phyloP scores from a whole-genome alignment of 768 basidiomycete genomes.

The Auriscalpium orientale region DNA sequence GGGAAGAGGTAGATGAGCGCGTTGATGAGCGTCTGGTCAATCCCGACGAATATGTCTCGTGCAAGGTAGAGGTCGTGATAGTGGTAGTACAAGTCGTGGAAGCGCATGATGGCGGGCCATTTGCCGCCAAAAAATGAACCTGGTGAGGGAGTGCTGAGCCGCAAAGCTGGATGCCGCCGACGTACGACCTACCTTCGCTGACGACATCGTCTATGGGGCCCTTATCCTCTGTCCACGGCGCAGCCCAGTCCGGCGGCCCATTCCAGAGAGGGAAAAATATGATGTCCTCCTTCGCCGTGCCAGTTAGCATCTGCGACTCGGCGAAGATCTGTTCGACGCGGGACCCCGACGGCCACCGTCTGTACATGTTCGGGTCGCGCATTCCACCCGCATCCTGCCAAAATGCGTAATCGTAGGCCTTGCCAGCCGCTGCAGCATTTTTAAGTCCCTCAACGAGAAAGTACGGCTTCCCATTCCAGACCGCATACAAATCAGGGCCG shows the following conservation, averaged over 20 bases:
- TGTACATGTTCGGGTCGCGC: slow-evolving; percentile 35
- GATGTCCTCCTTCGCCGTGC: slow-evolving; percentile 29
- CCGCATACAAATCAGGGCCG: slow-evolving; percentile 42
- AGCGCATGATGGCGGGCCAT: slow-evolving; percentile 38
- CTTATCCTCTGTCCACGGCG: slow-evolving; percentile 35
- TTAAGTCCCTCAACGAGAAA: slow-evolving; percentile 36
- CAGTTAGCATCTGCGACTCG: slow-evolving; percentile 25
- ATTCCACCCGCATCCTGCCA: slow-evolving; percentile 55
- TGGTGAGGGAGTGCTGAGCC: slow-evolving; percentile 12
- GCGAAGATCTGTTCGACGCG: slow-evolving; percentile 35
- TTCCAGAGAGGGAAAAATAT: slow-evolving; percentile 40
- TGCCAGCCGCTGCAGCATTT: slow-evolving; percentile 17
- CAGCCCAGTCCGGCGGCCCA: slow-evolving; percentile 24
- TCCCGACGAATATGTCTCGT: slow-evolving; percentile 41
- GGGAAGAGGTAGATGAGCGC: slow-evolving; percentile 38
- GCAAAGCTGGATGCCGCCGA: neutral
- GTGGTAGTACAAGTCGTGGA: slow-evolving; percentile 35
- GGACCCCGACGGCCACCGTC: slow-evolving; percentile 38
- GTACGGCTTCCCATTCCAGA: slow-evolving; percentile 50
- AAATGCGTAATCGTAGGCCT: slow-evolving; percentile 44
- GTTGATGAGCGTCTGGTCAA: slow-evolving; percentile 50
- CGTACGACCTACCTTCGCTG: slow-evolving; percentile 37
- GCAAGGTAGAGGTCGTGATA: slow-evolving; percentile 46
- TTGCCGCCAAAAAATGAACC: slow-evolving; percentile 53
- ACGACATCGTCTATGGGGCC: slow-evolving; percentile 44